phyloP scores from a whole-genome alignment of 2,329 filamentous ascomycete genomes.

The Clonostachys rhizophaga region DNA sequence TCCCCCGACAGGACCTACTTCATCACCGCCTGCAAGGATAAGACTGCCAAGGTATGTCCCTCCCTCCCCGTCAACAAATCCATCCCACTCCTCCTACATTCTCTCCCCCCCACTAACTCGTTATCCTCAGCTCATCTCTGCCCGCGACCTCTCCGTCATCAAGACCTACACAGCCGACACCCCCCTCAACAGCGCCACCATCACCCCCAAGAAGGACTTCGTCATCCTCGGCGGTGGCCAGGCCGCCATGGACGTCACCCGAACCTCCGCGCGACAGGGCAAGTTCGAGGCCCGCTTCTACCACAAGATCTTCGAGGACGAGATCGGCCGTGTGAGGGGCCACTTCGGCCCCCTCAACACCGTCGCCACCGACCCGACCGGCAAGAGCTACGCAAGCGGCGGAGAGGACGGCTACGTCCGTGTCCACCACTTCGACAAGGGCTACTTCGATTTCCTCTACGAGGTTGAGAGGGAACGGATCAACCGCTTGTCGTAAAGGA shows the following conservation, averaged over 20 bases:
- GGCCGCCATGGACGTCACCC: slow-evolving; percentile 98
- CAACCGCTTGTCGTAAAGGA: slow-evolving; percentile 35
- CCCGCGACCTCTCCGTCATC: slow-evolving; percentile 81
- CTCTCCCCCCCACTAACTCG: neutral
- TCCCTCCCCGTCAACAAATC: neutral
- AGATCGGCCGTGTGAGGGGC: slow-evolving; percentile 93
- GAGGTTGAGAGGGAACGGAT: slow-evolving; percentile 87
- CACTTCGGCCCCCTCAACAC: slow-evolving; percentile 98
- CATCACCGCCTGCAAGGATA: slow-evolving; percentile 97
- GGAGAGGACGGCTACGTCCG: slow-evolving; percentile 98
- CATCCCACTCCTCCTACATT: neutral
- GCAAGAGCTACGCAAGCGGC: slow-evolving; percentile 89
- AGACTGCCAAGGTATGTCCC: slow-evolving; percentile 74
- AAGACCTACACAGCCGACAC: slow-evolving; percentile 94
- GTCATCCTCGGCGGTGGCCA: slow-evolving; percentile 98
- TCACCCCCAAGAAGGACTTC: slow-evolving; percentile 94
- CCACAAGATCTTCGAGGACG: slow-evolving; percentile 99
- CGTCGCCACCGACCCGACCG: slow-evolving; percentile 86
- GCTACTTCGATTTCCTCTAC: slow-evolving; percentile 98
- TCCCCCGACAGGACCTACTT: slow-evolving; percentile 92
- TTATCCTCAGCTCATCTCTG: slow-evolving; percentile 63
- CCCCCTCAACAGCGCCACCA: slow-evolving; percentile 90
- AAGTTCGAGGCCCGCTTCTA: slow-evolving; percentile 99
- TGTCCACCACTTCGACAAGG: slow-evolving; percentile 97
- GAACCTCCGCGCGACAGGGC: slow-evolving; percentile 87